phyloP scores from a whole-genome alignment of 768 basidiomycete species.

The Tulasnella sp. region DNA sequence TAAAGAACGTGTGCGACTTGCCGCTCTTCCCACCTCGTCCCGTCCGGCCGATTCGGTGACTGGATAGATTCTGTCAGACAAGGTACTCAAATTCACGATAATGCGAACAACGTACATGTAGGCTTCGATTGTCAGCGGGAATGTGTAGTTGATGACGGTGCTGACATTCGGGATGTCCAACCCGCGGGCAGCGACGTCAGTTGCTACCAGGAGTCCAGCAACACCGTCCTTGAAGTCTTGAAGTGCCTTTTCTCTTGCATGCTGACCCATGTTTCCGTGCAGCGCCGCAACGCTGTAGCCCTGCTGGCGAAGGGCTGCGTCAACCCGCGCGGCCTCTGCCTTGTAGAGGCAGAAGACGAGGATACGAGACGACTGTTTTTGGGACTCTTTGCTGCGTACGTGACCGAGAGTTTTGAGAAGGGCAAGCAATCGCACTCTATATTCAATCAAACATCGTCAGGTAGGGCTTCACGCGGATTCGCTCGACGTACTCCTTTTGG shows the following conservation, averaged over 20 bases:
- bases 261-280: conserved; percentile 86
- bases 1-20: conserved; percentile 93
- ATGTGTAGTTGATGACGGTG: conserved; percentile 93
- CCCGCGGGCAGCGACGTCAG: conserved; percentile 93
- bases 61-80: conserved; percentile 12
- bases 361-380: conserved; percentile 46
- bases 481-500: neutral
- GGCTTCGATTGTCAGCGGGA: conserved; percentile 90
- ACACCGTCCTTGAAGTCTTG: conserved; percentile 77
- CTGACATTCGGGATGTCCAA: conserved; percentile 95
- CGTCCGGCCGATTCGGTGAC: conserved; percentile 77
- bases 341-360: conserved; percentile 96
- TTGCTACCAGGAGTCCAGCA: conserved; percentile 79
- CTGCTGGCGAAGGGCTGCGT: conserved; percentile 56
- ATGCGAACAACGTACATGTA: conserved; percentile 35
- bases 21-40: conserved; percentile 84
- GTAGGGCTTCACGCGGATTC: neutral
- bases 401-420: conserved; percentile 30
- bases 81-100: neutral
- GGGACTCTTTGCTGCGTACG: conserved; percentile 35
- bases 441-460: neutral
- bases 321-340: conserved; percentile 89
- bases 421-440: conserved; percentile 47
- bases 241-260: conserved; percentile 69
- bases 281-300: conserved; percentile 71